Evolutionary conservation across 225 moss, liverwort and hornwort species (phyloP).

Genomic region (Lunularia cruciata): DNA sequence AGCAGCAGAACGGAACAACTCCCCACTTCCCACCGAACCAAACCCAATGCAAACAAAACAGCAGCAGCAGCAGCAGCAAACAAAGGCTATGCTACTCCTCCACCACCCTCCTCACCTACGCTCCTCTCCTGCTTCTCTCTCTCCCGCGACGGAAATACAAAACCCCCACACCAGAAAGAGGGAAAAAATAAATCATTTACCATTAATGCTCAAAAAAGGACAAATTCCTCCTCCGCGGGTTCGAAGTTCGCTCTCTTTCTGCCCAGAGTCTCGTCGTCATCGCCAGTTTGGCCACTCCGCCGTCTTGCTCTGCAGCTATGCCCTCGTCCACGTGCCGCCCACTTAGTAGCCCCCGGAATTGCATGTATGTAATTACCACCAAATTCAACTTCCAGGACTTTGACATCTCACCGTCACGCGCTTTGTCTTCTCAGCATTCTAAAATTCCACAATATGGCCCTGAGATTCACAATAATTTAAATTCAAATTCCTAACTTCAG

Average conservation of each 20-base stretch:
- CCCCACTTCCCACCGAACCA: background rate
- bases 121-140: background rate
- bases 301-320: background rate
- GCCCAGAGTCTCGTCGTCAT: background rate
- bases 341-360: too few species aligned
- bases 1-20: slow-evolving; percentile 1
- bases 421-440: too few species aligned
- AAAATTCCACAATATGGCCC: background rate
- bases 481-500: background rate
- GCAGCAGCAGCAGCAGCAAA: slow-evolving; percentile 13
- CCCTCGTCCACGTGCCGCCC: background rate
- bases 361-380: too few species aligned
- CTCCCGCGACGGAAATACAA: background rate
- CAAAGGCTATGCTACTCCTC: slow-evolving; percentile 1
- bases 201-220: slow-evolving; percentile 19
- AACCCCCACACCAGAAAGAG: slow-evolving; percentile 9
- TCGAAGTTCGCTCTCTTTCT: background rate
- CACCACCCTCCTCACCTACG: background rate
- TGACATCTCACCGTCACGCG: background rate
- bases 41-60: slow-evolving; percentile 3
- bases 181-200: background rate
- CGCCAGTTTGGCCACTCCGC: slow-evolving; percentile 6
- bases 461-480: background rate
- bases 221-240: background rate
- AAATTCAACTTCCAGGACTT: background rate